Percentiles rank a stretch among this genome's conserved stretches.
Evolutionary conservation across 2,329 filamentous ascomycete species (phyloP).

Genomic region (Apiospora marii): DNA sequence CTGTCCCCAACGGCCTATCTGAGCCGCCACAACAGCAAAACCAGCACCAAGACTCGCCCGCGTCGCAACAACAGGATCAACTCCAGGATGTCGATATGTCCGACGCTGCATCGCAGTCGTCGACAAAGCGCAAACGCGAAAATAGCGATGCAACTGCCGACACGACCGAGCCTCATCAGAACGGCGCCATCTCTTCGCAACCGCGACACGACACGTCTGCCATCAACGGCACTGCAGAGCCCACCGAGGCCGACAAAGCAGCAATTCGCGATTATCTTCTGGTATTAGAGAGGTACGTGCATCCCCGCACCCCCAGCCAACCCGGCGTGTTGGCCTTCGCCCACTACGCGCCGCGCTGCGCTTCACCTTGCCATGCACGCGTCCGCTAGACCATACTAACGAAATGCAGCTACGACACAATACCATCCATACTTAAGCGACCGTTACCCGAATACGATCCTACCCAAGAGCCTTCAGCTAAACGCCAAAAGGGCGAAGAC

Average conservation of each 20-base stretch:
- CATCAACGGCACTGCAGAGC: slow-evolving; percentile 33
- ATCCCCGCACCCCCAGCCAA: slow-evolving; percentile 22
- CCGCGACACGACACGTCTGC: slow-evolving; percentile 26
- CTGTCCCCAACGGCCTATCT: slow-evolving; percentile 21
- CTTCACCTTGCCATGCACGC: background rate
- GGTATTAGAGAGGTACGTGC: slow-evolving; percentile 41
- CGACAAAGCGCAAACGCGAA: slow-evolving; percentile 45
- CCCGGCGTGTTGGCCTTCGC: background rate
- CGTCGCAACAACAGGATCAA: slow-evolving; percentile 20
- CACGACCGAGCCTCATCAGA: slow-evolving; percentile 24
- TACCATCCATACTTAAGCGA: slow-evolving; percentile 62
- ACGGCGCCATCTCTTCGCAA: slow-evolving; percentile 22
- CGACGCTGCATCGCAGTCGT: slow-evolving; percentile 36
- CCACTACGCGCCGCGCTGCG: slow-evolving; percentile 3
- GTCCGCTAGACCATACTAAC: slow-evolving; percentile 8
- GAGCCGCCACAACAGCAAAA: slow-evolving; percentile 19
- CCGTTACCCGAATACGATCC: slow-evolving; percentile 53
- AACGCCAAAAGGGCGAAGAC: slow-evolving; percentile 61
- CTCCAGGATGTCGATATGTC: slow-evolving; percentile 32
- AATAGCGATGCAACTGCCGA: slow-evolving; percentile 32
- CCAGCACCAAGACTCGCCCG: slow-evolving; percentile 10
- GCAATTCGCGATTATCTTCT: slow-evolving; percentile 39
- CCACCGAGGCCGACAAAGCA: slow-evolving; percentile 15
- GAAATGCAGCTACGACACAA: slow-evolving; percentile 58
- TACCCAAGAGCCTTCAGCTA: slow-evolving; percentile 62